A percentile compares a stretch with the other conserved stretches of the same genome.
Conservation (phyloP, 176 grass and related monocot species). For the Aegilops umbellulata region DNA sequence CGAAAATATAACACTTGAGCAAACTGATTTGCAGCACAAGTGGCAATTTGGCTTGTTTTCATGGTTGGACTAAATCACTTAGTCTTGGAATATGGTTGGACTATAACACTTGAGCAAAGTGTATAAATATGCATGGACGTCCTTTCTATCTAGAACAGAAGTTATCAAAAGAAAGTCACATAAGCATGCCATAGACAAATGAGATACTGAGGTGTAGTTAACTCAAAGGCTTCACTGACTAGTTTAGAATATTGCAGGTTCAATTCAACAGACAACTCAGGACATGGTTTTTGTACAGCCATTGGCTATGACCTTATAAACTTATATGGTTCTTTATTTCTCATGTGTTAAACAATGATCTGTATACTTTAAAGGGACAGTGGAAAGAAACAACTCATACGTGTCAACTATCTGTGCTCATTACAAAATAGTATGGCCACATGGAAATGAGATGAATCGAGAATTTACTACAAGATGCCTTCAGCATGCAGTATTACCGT, state of each 20-base stretch:
- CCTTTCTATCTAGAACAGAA: neutral
- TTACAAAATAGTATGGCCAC: neutral
- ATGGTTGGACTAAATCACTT: neutral
- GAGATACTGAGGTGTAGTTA: neutral
- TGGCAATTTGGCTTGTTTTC: neutral
- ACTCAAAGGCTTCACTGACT: neutral
- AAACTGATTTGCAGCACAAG: neutral
- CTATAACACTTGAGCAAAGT: neutral
- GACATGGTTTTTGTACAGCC: neutral
- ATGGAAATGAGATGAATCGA: neutral
- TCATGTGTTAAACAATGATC: conserved; percentile 1
- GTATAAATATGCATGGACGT: neutral
- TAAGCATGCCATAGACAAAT: neutral
- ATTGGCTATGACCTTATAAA: conserved; percentile 17
- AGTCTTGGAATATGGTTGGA: neutral
- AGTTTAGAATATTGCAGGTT: neutral
- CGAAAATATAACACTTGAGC: neutral
- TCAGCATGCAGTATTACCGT: conserved; percentile 60
- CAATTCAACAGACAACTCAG: conserved; percentile 18
- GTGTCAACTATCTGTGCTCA: neutral
- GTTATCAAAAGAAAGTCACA: conserved; percentile 7
- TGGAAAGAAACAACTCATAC: neutral
- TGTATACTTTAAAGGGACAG: neutral
- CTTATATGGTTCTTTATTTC: neutral
- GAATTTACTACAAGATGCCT: neutral